Evolutionary conservation across 768 basidiomycete genomes (phyloP), one percentile per base, ranked within the genome.

Genomic region (Podaxis mareebaensis): DNA sequence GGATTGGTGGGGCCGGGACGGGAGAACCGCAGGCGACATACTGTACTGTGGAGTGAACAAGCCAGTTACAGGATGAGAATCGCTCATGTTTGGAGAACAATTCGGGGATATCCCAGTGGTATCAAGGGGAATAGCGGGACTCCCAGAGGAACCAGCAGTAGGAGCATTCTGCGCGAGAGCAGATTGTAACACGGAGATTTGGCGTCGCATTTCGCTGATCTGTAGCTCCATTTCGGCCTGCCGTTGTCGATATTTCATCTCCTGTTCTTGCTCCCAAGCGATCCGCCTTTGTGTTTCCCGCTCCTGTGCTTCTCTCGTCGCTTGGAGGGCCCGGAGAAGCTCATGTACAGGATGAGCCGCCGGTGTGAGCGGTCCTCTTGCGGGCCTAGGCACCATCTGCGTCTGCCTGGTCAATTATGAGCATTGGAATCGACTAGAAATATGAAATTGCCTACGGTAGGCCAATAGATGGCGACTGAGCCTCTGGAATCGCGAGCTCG

Each of bases 181-280:
- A 61, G 67, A 38, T 28, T 60, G 60, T 17, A 71, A 46, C 38
- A 58, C 36, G 24, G 66, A 51, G 28, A 71, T 67, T 46, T 69
- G 67, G 24, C 65, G 64, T 36, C 63, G 67, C 66, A 69, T 66
- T 60, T 66, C 67, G 56, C 30, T 46, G 30, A 65, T 62, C 26
- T 65, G 55, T 36, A 48, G 60, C 38, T 65, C 60, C 52, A 52
- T 54, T 53, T 61, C 65, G 17, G 24, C 51, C 40, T 65, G 65
- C 26, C 44, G 52, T 36, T 57, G 52, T 26, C 52, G 52, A 40
- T 28, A 53, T 24, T 61, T 53, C 26, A 51, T 20, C 74, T 91
- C 91, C 65, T 89, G 86, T 62, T 88, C 86, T 66, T 82, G 78
- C 68, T 92, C 91, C 90, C 91, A 92, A 40, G 77, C 82, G 7